A percentile compares a stretch with the other conserved stretches of the same genome.
phyloP scores from a whole-genome alignment of 2,329 filamentous ascomycete species.

The Colletotrichum tanaceti region DNA sequence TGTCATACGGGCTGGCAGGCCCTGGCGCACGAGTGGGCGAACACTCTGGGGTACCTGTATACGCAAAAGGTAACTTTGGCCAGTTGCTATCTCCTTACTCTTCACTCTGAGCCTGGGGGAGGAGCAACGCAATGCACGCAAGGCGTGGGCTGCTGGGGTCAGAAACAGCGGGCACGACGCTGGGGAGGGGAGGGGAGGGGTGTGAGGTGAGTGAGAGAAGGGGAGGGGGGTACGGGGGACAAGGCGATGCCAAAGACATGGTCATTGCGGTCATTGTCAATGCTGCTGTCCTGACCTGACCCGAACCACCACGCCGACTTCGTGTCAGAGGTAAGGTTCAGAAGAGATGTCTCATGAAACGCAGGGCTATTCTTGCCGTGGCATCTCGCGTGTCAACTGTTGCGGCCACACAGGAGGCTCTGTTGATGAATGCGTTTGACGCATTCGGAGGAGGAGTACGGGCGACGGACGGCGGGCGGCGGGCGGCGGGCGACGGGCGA shows the following conservation, averaged over 20 bases:
- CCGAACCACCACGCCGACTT: conserved; percentile 21
- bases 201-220: not conserved
- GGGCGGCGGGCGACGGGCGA: conserved; percentile 22
- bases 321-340: conserved; percentile 30
- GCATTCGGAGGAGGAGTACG: conserved; percentile 21
- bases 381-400: conserved; percentile 37
- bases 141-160: conserved; percentile 20
- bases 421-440: conserved; percentile 27
- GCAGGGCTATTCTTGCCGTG: conserved; percentile 35
- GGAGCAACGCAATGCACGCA: conserved; percentile 29
- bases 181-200: no score
- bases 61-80: conserved; percentile 30
- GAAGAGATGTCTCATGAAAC: conserved; percentile 35
- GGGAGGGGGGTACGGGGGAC: not conserved
- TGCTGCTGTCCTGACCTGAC: no score
- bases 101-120: conserved; percentile 14
- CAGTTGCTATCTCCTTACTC: conserved; percentile 16
- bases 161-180: conserved; percentile 12
- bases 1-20: conserved; percentile 8
- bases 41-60: conserved; percentile 36
- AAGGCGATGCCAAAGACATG: conserved; percentile 10
- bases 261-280: not conserved
- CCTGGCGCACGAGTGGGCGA: conserved; percentile 25
- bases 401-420: conserved; percentile 18
- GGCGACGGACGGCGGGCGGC: no score